Evolutionary conservation across 495 filamentous ascomycete species (phyloP), one percentile per base, ranked within the genome.

Genomic region (Beverwykella pulmonaria): DNA sequence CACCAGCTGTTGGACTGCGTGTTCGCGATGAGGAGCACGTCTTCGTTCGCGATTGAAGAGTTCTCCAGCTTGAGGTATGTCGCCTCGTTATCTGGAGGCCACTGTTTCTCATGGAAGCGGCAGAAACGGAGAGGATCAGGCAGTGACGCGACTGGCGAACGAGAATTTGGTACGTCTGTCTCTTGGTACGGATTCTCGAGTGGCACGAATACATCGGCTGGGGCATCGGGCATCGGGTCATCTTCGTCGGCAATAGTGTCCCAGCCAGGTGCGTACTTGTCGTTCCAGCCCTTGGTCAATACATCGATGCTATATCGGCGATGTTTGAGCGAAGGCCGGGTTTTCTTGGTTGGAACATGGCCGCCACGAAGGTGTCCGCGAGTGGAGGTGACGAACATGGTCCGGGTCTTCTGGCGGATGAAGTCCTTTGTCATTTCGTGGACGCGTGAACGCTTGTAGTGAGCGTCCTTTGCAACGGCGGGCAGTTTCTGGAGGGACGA

Each of bases 291-390:
- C 12, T 25, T 50, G 20, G 56, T 29, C 8, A 27, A 2, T 29
- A 59, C 41, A n/a, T 64, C 61, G 19, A 64, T 44, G 39, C 36
- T 64, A 52, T 64, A 56, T 2, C 61, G 61, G 25, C 61, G 61
- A 14, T 55, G n/a, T 2, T 36, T 20, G 8, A 64, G 60, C n/a
- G 25, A 1, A 25, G 50, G 53, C 1, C 34, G 26, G 5, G 50
- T 57, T 19, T 23, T 52, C 29, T 22, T 34, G 17, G 39, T 64
- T 0, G 61, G 53, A 30, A 39, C 23, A 17, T 34, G 20, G n/a
- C 41, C 61, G n/a, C 39, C 29, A 3, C 22, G 26, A 15, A 23
- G 36, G 25, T 23, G 23, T 2, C 61, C 61, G 6, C 61, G 61
- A 3, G 36, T 19, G 20, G 53, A 23, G 1, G 32, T 44, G 14